Evolutionary conservation across 2,329 filamentous ascomycete genomes (phyloP).

Genomic region (Apiospora pterosperma): DNA sequence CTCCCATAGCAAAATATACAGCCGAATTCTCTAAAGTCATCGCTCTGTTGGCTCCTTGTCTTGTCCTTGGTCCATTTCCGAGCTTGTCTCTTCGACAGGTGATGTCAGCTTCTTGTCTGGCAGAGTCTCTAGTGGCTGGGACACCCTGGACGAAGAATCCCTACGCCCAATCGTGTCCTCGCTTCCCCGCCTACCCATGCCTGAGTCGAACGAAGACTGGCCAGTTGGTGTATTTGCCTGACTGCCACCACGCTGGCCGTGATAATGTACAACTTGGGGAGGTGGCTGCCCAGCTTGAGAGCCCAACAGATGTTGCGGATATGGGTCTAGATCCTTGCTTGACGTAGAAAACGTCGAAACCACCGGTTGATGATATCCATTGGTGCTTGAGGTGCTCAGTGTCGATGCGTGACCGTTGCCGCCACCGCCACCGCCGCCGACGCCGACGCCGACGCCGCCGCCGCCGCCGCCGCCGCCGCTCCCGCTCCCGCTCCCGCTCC

Average conservation of each 20-base stretch:
- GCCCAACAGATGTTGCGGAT: constrained; percentile 62
- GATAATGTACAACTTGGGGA: constrained; percentile 65
- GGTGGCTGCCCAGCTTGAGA: constrained; percentile 60
- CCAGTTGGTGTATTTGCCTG: constrained; percentile 63
- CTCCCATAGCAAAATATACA: neutral
- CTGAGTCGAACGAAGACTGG: constrained; percentile 47
- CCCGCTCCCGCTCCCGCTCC: neutral
- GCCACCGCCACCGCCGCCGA: too few species aligned
- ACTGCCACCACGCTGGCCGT: constrained; percentile 64
- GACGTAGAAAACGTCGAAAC: constrained; percentile 69
- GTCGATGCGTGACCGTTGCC: constrained; percentile 41
- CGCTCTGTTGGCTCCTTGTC: neutral
- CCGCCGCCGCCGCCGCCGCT: neutral
- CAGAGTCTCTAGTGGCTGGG: constrained; percentile 37
- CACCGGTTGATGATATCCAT: constrained; percentile 66
- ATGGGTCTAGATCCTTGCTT: constrained; percentile 65
- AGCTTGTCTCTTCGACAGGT: constrained; percentile 17
- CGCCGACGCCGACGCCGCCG: neutral
- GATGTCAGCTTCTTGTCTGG: constrained; percentile 34
- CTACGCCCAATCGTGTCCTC: constrained; percentile 40
- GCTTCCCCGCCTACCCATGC: constrained; percentile 44
- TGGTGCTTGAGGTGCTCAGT: constrained; percentile 41
- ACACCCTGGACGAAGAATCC: constrained; percentile 28
- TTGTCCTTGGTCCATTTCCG: constrained; percentile 13
- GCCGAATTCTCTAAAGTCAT: neutral